Evolutionary conservation across 306 rosid genomes (phyloP).

Genomic region (Vachellia pachyceras): DNA sequence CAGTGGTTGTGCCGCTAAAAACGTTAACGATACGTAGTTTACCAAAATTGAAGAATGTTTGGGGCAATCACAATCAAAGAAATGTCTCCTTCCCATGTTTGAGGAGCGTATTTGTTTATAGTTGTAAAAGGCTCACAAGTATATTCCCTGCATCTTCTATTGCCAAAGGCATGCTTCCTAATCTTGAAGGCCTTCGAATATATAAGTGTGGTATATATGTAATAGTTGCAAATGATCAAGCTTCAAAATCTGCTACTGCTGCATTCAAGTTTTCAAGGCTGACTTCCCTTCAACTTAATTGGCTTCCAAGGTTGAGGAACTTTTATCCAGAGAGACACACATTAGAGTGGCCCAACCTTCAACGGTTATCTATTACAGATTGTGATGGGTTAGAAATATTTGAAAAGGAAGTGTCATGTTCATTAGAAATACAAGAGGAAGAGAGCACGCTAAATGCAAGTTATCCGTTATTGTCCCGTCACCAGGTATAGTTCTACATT

Average conservation of each 20-base stretch:
- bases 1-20: neutral
- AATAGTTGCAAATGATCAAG: neutral
- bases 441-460: neutral
- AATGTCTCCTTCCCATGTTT: neutral
- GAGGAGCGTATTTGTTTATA: neutral
- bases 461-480: neutral
- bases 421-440: neutral
- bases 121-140: neutral
- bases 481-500: neutral
- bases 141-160: neutral
- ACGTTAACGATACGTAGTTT: fast-evolving
- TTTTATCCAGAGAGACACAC: neutral
- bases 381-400: neutral
- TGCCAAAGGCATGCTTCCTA: neutral
- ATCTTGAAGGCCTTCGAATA: neutral
- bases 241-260: neutral
- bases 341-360: neutral
- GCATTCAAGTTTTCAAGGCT: neutral
- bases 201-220: neutral
- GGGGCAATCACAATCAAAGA: neutral
- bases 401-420: neutral
- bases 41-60: neutral
- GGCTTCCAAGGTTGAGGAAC: neutral
- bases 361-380: fast-evolving
- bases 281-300: neutral